phyloP scores from a whole-genome alignment of 2,329 filamentous ascomycete species.

The Sporothrix inflata region DNA sequence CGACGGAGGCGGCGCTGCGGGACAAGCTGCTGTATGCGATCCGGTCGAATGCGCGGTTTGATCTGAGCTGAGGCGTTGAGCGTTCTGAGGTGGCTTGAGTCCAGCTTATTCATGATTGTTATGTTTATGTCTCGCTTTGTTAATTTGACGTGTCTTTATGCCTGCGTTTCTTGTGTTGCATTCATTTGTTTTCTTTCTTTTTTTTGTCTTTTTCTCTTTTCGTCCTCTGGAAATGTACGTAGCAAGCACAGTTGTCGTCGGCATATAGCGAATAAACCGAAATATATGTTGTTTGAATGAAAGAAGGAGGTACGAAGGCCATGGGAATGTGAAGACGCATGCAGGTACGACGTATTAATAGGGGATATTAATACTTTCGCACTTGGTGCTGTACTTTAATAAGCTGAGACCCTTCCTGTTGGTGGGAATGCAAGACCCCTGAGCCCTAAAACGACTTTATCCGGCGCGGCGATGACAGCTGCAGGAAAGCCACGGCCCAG shows the following conservation, averaged over 20 bases:
- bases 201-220: not conserved
- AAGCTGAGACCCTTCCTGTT: not conserved
- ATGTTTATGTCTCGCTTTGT: not conserved
- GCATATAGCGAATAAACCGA: not conserved
- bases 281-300: too few relatives aligned
- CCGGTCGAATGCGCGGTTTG: constrained; percentile 88
- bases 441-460: not conserved
- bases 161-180: not conserved
- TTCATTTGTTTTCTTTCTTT: not conserved
- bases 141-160: not conserved
- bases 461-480: constrained; percentile 8
- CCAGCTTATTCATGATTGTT: not conserved
- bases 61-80: constrained; percentile 60
- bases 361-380: not conserved
- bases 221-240: not conserved
- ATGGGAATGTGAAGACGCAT: not conserved
- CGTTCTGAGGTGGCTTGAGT: not conserved
- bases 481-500: not conserved
- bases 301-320: not conserved
- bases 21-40: constrained; percentile 89
- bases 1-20: constrained; percentile 64
- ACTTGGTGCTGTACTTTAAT: not conserved
- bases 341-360: not conserved
- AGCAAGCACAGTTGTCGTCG: not conserved
- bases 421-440: not conserved